Conservation (phyloP, 2,329 filamentous ascomycete genomes). For the Penicillium palitans region DNA sequence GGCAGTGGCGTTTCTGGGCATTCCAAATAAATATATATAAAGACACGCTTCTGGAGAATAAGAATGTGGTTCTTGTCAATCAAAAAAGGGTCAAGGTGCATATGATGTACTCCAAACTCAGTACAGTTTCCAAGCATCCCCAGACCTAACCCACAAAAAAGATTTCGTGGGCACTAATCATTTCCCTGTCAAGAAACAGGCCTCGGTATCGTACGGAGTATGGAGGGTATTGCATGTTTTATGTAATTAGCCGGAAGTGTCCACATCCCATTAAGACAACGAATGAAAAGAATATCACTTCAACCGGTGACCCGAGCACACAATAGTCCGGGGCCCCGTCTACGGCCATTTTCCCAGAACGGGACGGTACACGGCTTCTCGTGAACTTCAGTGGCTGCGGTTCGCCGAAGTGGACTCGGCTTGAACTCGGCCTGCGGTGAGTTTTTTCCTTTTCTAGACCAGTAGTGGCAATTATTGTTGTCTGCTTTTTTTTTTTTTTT, state of each 20-base stretch:
- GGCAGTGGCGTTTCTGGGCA: conserved; percentile 3
- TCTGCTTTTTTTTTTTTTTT: background rate
- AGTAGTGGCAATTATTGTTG: background rate
- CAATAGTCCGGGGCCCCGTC: conserved; percentile 22
- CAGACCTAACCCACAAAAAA: conserved; percentile 10
- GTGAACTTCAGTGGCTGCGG: conserved; percentile 11
- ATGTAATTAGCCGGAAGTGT: conserved; percentile 12
- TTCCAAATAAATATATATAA: background rate
- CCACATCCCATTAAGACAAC: conserved; percentile 10
- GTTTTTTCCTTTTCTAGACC: background rate
- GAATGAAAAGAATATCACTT: background rate
- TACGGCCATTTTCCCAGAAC: conserved; percentile 22
- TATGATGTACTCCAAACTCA: background rate
- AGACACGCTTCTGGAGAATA: background rate
- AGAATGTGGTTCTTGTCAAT: conserved; percentile 1
- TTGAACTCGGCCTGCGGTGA: conserved; percentile 4
- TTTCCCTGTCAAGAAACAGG: background rate
- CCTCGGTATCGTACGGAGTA: background rate
- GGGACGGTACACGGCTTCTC: conserved; percentile 10
- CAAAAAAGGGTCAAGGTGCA: background rate
- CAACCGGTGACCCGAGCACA: background rate
- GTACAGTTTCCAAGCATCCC: background rate
- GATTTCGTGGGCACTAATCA: background rate
- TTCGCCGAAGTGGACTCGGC: conserved; percentile 21
- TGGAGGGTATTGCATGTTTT: background rate